phyloP scores from a whole-genome alignment of 345 rosid species.

The Eucalyptus victrix region DNA sequence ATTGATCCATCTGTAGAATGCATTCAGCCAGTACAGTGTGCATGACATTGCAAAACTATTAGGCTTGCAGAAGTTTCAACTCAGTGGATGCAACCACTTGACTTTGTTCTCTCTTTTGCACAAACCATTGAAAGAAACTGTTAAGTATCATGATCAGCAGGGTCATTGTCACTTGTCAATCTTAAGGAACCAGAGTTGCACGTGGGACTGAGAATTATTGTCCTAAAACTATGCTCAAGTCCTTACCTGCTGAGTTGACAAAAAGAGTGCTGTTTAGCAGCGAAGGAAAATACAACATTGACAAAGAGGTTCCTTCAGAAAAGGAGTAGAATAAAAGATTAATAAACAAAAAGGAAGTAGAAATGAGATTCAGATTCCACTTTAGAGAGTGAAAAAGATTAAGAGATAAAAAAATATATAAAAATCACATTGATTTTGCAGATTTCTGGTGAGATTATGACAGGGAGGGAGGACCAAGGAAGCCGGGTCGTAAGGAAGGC shows the following conservation, averaged over 20 bases:
- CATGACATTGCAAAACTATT: background rate
- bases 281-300: background rate
- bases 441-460: conserved; percentile 6
- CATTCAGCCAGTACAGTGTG: background rate
- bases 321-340: background rate
- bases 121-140: background rate
- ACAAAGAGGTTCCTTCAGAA: background rate
- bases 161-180: background rate
- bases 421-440: background rate
- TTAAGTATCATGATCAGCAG: background rate
- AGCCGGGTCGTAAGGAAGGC: conserved; percentile 13
- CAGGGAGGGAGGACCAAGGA: background rate
- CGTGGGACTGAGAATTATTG: background rate
- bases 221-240: background rate
- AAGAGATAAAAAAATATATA: background rate
- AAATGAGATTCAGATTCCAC: background rate
- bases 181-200: background rate
- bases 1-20: background rate
- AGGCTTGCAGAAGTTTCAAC: background rate
- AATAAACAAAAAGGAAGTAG: background rate
- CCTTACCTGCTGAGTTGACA: background rate
- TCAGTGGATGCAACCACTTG: background rate
- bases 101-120: background rate
- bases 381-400: background rate
- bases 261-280: background rate